Evolutionary conservation across 805 yeast species (phyloP).

Genomic region (Barnettozyma pratensis): DNA sequence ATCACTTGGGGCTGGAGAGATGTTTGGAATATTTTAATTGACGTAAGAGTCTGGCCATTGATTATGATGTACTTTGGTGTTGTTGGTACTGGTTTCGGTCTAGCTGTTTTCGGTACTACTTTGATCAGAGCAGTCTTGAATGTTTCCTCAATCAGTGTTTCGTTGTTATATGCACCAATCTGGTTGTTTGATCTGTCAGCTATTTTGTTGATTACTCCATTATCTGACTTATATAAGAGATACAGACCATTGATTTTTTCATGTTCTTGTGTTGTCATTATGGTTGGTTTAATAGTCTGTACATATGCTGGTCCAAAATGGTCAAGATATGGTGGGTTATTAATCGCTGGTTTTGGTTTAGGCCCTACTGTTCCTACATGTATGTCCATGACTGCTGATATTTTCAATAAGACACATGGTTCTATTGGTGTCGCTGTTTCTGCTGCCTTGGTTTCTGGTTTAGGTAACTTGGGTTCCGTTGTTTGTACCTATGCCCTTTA

Average conservation of each 20-base stretch:
- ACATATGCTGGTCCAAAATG: conserved; percentile 72
- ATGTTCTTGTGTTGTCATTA: conserved; percentile 59
- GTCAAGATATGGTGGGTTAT: conserved; percentile 74
- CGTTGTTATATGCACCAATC: conserved; percentile 80
- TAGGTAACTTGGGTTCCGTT: conserved; percentile 84
- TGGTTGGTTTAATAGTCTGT: conserved; percentile 67
- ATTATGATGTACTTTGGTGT: conserved; percentile 88
- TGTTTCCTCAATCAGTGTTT: conserved; percentile 62
- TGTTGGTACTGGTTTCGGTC: conserved; percentile 86
- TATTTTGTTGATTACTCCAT: conserved; percentile 68
- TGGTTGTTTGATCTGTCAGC: conserved; percentile 84
- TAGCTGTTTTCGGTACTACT: conserved; percentile 81
- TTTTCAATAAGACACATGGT: conserved; percentile 65
- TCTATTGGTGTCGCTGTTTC: conserved; percentile 83
- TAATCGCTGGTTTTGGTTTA: conserved; percentile 79
- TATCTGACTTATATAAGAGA: conserved; percentile 64
- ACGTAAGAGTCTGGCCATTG: conserved; percentile 72
- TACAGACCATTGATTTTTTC: conserved; percentile 60
- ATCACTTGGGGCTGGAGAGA: conserved; percentile 57
- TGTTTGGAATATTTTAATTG: conserved; percentile 48
- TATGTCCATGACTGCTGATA: conserved; percentile 80
- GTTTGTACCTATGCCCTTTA: conserved; percentile 82
- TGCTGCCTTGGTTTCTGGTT: conserved; percentile 77
- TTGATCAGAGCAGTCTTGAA: conserved; percentile 56
- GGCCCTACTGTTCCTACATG: conserved; percentile 90